These are phyloP conservation scores for Talinum fruticosum DNA, from an alignment of 148 eudicot genomes.

Conservation along the genomic window DNA sequence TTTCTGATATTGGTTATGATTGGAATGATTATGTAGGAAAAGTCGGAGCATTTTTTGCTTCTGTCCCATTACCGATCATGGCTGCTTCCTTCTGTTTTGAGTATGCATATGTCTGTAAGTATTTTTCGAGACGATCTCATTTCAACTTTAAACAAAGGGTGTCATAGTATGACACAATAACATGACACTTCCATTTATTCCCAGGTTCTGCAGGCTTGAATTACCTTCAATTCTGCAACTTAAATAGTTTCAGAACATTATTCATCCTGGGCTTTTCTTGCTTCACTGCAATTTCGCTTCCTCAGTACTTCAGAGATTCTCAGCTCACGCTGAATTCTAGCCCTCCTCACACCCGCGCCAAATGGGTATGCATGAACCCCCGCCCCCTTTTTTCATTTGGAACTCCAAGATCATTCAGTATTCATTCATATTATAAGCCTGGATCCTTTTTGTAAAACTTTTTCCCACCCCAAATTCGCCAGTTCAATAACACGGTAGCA, in stretches of 20 bases:
- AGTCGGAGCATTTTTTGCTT: slow-evolving; percentile 78
- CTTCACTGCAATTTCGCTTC: slow-evolving; percentile 64
- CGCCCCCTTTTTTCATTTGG: background rate
- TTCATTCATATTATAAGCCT: background rate
- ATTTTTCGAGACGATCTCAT: background rate
- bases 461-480: background rate
- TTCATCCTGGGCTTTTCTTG: slow-evolving; percentile 66
- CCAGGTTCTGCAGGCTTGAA: slow-evolving; percentile 80
- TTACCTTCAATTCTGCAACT: slow-evolving; percentile 79
- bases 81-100: slow-evolving; percentile 72
- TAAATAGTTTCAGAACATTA: slow-evolving; percentile 75
- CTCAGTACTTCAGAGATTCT: slow-evolving; percentile 60
- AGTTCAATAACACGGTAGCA: slow-evolving; percentile 57
- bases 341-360: slow-evolving; percentile 46
- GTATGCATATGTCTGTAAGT: slow-evolving; percentile 68
- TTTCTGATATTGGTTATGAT: background rate
- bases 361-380: slow-evolving; percentile 46
- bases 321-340: slow-evolving; percentile 24
- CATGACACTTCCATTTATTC: background rate
- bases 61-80: slow-evolving; percentile 65
- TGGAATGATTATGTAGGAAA: slow-evolving; percentile 43
- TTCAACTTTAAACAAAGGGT: background rate
- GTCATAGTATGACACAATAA: background rate
- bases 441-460: too few species aligned
- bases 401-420: background rate